Base-by-base conservation (phyloP, 2,329 filamentous ascomycete species). In the Penicillium italicum region DNA sequence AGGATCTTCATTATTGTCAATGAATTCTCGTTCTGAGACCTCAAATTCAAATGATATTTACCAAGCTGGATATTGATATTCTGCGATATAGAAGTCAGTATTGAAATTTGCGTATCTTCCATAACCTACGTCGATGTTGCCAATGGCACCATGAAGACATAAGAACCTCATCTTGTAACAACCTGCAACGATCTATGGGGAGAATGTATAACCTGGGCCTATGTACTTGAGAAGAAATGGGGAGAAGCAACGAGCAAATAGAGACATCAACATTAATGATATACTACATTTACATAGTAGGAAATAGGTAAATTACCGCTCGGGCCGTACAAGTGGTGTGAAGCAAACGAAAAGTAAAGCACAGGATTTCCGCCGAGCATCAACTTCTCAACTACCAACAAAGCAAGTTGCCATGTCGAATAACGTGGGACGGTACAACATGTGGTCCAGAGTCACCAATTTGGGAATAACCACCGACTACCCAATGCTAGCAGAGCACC, bases 141-240 rank as follows among this genome's bases (percentile, higher is more conserved):
- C 64, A 60, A 68, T 67, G 40, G 65, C 63, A 43, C 67, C 67
- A 42, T 68, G 67, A 34, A 69, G 61, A 46, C 67, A 69, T 18
- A 69, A 30, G 45, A 68, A 68, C 24, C 62, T 58, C 67, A 69
- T 69, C 41, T 20, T 37, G 11, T 60, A 48, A 18, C 42, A 31
- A 50, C 14, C 44, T 53, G 33, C 45, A 56, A 52, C 43, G 1
- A 26, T 34, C 20, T 16, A 20, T 5, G 9, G 2, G 45, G 34
- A 20, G 28, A 20, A 41, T 24, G 9, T 47, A 20, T 34, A 10
- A 50, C 33, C 20, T n/a, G 48, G 37, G 6, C 8, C 12, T 30
- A 70, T 5, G 51, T 44, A 41, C 37, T 55, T 33, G 51, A 50
- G 53, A 42, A 42, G 42, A 26, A 14, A 12, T 4, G 26, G 4